phyloP scores from a whole-genome alignment of 306 rosid genomes.

The Cicer chorassanicum region DNA sequence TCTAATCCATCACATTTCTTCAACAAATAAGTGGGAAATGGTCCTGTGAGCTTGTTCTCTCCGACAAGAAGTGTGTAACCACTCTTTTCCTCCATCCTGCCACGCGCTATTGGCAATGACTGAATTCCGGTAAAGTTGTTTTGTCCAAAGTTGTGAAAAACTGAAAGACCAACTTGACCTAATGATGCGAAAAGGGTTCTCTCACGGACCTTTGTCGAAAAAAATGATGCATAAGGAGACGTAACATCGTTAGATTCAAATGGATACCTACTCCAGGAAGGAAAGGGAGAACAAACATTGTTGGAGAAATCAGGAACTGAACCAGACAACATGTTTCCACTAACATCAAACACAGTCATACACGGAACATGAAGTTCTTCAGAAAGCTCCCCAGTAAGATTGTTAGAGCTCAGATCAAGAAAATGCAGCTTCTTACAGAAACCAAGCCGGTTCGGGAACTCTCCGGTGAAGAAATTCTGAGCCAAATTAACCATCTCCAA shows the following conservation, averaged over 20 bases:
- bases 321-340: slow-evolving; percentile 70
- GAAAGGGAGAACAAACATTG: slow-evolving; percentile 47
- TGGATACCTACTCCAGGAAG: slow-evolving; percentile 44
- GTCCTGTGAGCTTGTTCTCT: slow-evolving; percentile 68
- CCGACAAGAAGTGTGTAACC: slow-evolving; percentile 66
- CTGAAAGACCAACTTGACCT: slow-evolving; percentile 46
- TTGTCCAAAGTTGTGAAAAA: slow-evolving; percentile 73
- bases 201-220: slow-evolving; percentile 51
- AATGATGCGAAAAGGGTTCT: slow-evolving; percentile 42
- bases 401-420: slow-evolving; percentile 72
- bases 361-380: slow-evolving; percentile 68
- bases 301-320: slow-evolving; percentile 59
- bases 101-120: slow-evolving; percentile 66
- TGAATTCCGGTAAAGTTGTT: slow-evolving; percentile 67
- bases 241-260: slow-evolving; percentile 35
- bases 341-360: slow-evolving; percentile 80
- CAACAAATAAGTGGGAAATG: slow-evolving; percentile 63
- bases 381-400: slow-evolving; percentile 67
- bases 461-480: slow-evolving; percentile 70
- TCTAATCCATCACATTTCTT: slow-evolving; percentile 66
- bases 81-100: slow-evolving; percentile 54
- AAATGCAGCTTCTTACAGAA: slow-evolving; percentile 70
- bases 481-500: slow-evolving; percentile 84
- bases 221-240: slow-evolving; percentile 59
- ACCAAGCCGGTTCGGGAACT: slow-evolving; percentile 57